Base-by-base conservation (phyloP, 164 flowering plant species). In the Vitis labrusca region DNA sequence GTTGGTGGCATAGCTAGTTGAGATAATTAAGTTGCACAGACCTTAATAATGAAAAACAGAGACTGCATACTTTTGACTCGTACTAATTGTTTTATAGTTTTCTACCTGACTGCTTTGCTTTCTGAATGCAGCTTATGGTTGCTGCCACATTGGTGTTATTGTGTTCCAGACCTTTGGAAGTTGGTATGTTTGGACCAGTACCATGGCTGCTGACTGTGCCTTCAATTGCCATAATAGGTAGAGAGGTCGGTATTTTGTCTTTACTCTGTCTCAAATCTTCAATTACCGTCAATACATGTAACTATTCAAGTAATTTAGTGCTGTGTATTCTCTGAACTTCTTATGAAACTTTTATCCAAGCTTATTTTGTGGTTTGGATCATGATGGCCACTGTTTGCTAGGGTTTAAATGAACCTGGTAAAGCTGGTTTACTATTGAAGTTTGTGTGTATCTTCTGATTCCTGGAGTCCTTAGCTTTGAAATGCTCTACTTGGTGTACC, bases 71-170 rank as follows among this genome's bases (percentile, higher is more conserved):
- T 1, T n/a, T 32, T 52, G 12, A 47, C 16, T 30, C 59, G 51
- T 65, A 2, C 13, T 30, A 67, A 49, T 44, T 15, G 3, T 27
- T n/a, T 50, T 16, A 13, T 50, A 59, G 30, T 17, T 27, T 37
- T 57, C 51, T 71, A n/a, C 63, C 19, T 69, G 72, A 64, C 74
- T 71, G 49, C 52, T 47, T 37, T 81, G 71, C 54, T 63, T 68
- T 10, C 17, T 71, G 66, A 27, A 57, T 88, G 83, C 89, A 96
- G 99, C 99, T 96, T 74, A 96, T 96, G 97, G 99, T 96, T 79
- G 99, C 97, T 76, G 86, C 98, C 8, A 89, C 98, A 64, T 84
- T 96, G 86, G 84, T 93, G 57, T 79, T 96, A 64, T 76, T 93
- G 77, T 96, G 99, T 74, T 83, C 91, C 48, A 88, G 68, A 79